Evolutionary conservation across 495 filamentous ascomycete genomes (phyloP).

Genomic region (Lichina pygmaea): DNA sequence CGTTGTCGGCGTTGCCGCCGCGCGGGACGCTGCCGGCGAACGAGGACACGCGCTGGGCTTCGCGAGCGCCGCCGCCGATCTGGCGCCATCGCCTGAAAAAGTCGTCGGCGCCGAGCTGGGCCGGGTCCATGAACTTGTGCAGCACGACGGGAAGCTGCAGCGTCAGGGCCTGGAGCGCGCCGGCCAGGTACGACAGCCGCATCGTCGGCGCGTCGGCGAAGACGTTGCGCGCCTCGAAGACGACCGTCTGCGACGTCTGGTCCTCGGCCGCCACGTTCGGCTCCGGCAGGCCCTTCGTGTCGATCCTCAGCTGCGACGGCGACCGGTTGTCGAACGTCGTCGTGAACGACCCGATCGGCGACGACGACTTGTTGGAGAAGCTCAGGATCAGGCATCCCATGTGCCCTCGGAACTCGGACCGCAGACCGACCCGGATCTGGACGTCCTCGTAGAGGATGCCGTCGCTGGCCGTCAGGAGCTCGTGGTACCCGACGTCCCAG

Average conservation of each 20-base stretch:
- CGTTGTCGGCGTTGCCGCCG: too few relatives aligned
- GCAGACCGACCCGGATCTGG: constrained; percentile 77
- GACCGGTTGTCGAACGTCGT: constrained; percentile 70
- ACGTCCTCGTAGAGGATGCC: constrained; percentile 86
- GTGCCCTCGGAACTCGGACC: constrained; percentile 79
- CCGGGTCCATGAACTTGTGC: constrained; percentile 91
- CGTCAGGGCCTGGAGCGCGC: constrained; percentile 77
- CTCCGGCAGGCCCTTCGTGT: constrained; percentile 74
- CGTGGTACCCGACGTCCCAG: constrained; percentile 80
- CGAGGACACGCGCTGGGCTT: constrained; percentile 57
- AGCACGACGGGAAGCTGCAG: constrained; percentile 69
- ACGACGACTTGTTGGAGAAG: constrained; percentile 76
- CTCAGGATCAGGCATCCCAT: constrained; percentile 90
- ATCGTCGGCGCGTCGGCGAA: constrained; percentile 77
- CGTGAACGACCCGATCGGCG: constrained; percentile 64
- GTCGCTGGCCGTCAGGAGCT: constrained; percentile 49
- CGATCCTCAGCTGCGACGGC: constrained; percentile 43
- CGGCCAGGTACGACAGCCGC: constrained; percentile 78
- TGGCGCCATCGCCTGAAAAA: constrained; percentile 99
- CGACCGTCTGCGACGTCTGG: constrained; percentile 81
- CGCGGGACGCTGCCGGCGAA: constrained; percentile 10
- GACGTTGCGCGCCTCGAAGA: constrained; percentile 63
- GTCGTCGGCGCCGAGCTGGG: constrained; percentile 57
- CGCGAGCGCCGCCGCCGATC: constrained; percentile 68
- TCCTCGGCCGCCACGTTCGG: constrained; percentile 41